Evolutionary conservation across 805 yeast species (phyloP).

Genomic region (Kodamaea neixiangensis): DNA sequence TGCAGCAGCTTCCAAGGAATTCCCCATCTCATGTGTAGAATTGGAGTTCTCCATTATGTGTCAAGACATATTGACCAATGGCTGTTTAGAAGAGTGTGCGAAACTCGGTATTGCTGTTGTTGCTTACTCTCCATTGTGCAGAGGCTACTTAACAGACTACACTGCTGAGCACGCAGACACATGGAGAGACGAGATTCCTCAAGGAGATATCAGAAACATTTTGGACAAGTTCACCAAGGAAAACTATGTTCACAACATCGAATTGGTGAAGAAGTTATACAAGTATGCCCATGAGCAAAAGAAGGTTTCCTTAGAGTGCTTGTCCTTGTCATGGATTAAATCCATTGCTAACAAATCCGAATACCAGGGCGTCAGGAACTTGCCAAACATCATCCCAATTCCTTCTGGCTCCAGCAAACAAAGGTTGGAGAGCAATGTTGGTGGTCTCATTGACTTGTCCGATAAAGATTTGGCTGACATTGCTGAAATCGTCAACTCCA

Average conservation of each 20-base stretch:
- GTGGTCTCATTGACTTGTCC: slow-evolving; percentile 44
- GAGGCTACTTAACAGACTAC: slow-evolving; percentile 74
- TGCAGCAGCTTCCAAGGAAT: slow-evolving; percentile 53
- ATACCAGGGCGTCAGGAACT: slow-evolving; percentile 40
- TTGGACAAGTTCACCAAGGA: slow-evolving; percentile 63
- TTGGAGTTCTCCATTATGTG: slow-evolving; percentile 73
- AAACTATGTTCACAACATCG: slow-evolving; percentile 53
- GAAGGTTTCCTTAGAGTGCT: slow-evolving; percentile 58
- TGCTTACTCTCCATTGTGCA: slow-evolving; percentile 82
- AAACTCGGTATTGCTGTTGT: slow-evolving; percentile 65
- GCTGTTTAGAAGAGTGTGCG: slow-evolving; percentile 59
- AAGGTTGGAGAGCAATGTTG: slow-evolving; percentile 64
- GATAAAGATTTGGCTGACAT: slow-evolving; percentile 58
- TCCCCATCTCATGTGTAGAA: slow-evolving; percentile 70
- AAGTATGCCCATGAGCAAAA: slow-evolving; percentile 48
- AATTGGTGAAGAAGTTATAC: slow-evolving; percentile 49
- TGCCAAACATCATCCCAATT: slow-evolving; percentile 68
- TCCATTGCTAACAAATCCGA: slow-evolving; percentile 67
- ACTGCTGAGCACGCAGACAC: slow-evolving; percentile 40
- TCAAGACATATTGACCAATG: slow-evolving; percentile 60
- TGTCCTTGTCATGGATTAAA: slow-evolving; percentile 45
- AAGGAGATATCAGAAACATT: slow-evolving; percentile 53
- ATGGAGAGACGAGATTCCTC: slow-evolving; percentile 46
- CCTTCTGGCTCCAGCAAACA: slow-evolving; percentile 69
- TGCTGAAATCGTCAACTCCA: slow-evolving; percentile 43